Evolutionary conservation across 2,329 filamentous ascomycete species (phyloP).

Genomic region (Cladophialophora immunda): DNA sequence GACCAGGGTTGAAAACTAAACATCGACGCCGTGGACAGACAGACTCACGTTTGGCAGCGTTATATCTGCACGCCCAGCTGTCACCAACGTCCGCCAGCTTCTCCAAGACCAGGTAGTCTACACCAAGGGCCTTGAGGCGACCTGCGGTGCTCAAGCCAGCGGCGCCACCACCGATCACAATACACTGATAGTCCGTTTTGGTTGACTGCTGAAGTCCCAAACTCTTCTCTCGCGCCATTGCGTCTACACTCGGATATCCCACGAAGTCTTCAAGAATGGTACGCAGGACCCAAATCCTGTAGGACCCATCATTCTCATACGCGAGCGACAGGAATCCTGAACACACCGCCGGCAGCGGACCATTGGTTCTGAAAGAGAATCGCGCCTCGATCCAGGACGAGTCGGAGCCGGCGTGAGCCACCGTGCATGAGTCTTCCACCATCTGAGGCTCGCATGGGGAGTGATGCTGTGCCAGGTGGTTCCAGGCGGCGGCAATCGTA

Average conservation of each 20-base stretch:
- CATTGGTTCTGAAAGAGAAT: neutral
- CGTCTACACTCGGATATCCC: neutral
- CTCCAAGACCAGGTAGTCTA: neutral
- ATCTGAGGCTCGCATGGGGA: neutral
- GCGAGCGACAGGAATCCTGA: conserved; percentile 1
- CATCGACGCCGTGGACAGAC: too few relatives aligned
- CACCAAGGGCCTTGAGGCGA: neutral
- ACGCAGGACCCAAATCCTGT: neutral
- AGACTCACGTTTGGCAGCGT: neutral
- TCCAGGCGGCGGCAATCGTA: conserved; percentile 20
- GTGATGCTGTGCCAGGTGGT: neutral
- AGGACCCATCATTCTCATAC: neutral
- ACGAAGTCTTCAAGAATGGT: neutral
- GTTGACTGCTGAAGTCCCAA: neutral
- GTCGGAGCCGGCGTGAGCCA: neutral
- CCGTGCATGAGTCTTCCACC: neutral
- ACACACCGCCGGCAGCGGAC: neutral
- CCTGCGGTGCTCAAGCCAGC: neutral
- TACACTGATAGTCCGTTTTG: conserved; percentile 15
- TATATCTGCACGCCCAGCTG: neutral
- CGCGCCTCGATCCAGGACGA: neutral
- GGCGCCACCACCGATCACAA: neutral
- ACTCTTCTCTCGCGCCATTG: neutral
- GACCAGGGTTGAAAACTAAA: too few relatives aligned
- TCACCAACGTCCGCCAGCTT: neutral